phyloP scores from a whole-genome alignment of 2,329 filamentous ascomycete genomes.

The Calonectria naviculata region DNA sequence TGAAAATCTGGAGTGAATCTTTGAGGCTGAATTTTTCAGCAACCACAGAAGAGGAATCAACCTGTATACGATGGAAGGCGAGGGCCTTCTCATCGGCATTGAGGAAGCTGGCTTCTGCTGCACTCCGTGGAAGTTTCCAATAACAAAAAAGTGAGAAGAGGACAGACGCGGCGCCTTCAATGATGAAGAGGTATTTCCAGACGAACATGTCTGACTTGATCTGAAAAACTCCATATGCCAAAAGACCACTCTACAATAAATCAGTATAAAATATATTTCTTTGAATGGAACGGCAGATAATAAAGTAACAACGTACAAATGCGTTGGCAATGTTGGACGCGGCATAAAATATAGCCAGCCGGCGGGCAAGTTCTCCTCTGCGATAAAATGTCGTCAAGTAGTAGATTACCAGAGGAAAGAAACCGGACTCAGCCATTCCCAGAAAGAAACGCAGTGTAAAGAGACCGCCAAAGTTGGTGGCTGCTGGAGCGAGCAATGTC shows the following conservation, averaged over 20 bases:
- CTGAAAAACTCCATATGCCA: constrained; percentile 69
- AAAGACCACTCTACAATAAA: constrained; percentile 58
- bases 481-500: constrained; percentile 55
- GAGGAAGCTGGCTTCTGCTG: constrained; percentile 52
- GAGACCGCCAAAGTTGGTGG: constrained; percentile 57
- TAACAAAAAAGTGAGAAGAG: constrained; percentile 28
- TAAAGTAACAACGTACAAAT: constrained; percentile 49
- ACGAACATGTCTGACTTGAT: constrained; percentile 60
- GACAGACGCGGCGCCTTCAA: constrained; percentile 54
- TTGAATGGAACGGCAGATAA: background rate
- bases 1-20: constrained; percentile 9
- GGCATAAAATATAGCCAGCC: constrained; percentile 66
- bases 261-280: background rate
- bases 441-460: constrained; percentile 56
- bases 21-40: constrained; percentile 52
- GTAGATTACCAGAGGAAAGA: constrained; percentile 59
- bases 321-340: constrained; percentile 73
- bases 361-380: constrained; percentile 68
- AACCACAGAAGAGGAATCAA: constrained; percentile 46
- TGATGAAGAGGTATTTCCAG: constrained; percentile 74
- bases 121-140: constrained; percentile 44
- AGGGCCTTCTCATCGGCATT: constrained; percentile 55
- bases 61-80: constrained; percentile 43
- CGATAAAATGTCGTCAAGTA: constrained; percentile 65
- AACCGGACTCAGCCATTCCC: constrained; percentile 57